phyloP scores from a whole-genome alignment of 2,329 filamentous ascomycete genomes.

The Cladosporium sp. region DNA sequence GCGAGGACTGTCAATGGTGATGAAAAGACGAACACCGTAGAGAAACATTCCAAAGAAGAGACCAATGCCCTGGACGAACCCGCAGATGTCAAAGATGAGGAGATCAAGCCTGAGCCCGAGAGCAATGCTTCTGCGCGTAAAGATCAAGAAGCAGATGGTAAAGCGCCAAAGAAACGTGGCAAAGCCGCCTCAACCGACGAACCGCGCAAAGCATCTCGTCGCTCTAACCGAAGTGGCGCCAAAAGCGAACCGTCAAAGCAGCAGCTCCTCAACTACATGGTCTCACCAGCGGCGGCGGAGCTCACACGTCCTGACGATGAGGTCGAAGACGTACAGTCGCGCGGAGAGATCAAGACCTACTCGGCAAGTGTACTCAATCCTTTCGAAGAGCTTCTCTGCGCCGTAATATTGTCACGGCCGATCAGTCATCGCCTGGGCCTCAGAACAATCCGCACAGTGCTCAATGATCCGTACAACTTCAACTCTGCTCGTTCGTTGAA shows the following conservation, averaged over 20 bases:
- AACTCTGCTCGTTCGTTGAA: constrained; percentile 29
- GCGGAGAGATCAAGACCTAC: constrained; percentile 27
- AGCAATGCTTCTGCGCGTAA: not conserved
- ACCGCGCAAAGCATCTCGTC: constrained; percentile 23
- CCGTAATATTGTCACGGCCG: constrained; percentile 39
- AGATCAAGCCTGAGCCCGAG: not conserved
- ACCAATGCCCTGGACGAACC: not conserved
- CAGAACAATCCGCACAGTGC: constrained; percentile 38
- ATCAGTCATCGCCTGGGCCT: constrained; percentile 41
- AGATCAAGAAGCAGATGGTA: not conserved
- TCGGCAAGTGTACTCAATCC: constrained; percentile 30
- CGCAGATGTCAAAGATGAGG: not conserved
- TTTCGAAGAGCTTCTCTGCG: constrained; percentile 41
- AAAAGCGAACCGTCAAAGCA: constrained; percentile 19
- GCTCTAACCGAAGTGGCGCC: constrained; percentile 18
- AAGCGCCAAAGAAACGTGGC: constrained; percentile 20
- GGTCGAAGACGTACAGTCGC: constrained; percentile 22
- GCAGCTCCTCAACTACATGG: constrained; percentile 31
- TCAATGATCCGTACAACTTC: constrained; percentile 39
- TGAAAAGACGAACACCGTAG: not conserved
- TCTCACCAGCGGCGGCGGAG: constrained; percentile 26
- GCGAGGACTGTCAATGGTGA: not conserved
- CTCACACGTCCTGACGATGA: constrained; percentile 32
- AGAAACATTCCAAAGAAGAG: not conserved
- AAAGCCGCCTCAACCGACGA: constrained; percentile 10